Evolutionary conservation across 129 eudicot species (phyloP).

Genomic region (Rutidosis leptorrhynchoides): DNA sequence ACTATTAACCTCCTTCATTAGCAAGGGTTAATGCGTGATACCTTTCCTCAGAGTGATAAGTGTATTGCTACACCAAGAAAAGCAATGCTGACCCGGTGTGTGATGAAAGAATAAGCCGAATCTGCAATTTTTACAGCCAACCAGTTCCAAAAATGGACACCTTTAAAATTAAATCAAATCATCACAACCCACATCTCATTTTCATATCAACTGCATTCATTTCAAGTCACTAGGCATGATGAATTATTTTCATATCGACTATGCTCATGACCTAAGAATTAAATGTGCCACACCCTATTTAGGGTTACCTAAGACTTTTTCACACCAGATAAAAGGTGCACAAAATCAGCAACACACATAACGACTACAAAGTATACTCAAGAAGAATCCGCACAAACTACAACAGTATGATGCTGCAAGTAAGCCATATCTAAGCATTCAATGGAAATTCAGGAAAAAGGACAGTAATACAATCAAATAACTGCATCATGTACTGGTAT

Average conservation of each 20-base stretch:
- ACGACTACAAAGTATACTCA: too few relatives aligned
- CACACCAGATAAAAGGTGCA: constrained; percentile 19
- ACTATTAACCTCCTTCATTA: constrained; percentile 89
- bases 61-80: constrained; percentile 87
- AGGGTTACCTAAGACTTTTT: constrained; percentile 19
- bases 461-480: neutral
- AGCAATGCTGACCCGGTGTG: constrained; percentile 85
- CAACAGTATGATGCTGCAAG: neutral
- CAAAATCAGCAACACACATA: constrained; percentile 14
- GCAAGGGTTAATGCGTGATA: constrained; percentile 65
- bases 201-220: constrained; percentile 48
- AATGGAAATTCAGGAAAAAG: neutral
- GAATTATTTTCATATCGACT: constrained; percentile 40
- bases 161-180: constrained; percentile 62
- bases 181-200: constrained; percentile 63
- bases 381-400: constrained; percentile 10
- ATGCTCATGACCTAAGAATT: constrained; percentile 30
- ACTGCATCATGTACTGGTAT: constrained; percentile 8
- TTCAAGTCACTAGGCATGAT: constrained; percentile 42
- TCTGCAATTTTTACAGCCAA: constrained; percentile 98
- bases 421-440: neutral
- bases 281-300: constrained; percentile 35
- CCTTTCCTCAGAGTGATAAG: constrained; percentile 75
- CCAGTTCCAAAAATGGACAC: constrained; percentile 87
- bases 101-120: constrained; percentile 65